Percentiles rank a stretch among this genome's conserved stretches.
These are phyloP conservation scores for Fusarium sp. DNA, from an alignment of 2,329 filamentous ascomycete species.

Conservation along the genomic window DNA sequence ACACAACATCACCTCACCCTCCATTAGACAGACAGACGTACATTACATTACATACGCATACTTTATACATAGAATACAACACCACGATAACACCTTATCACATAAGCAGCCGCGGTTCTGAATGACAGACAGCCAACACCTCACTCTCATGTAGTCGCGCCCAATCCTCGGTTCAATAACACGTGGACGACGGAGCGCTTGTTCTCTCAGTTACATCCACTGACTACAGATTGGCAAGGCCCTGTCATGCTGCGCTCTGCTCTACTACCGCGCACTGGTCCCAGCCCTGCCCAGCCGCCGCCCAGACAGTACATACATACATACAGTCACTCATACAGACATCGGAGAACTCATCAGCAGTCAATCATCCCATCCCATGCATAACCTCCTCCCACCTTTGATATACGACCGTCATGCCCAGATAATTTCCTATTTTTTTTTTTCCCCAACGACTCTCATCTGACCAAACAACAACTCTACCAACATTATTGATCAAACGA, in stretches of 20 bases:
- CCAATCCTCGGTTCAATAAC: slow-evolving; percentile 48
- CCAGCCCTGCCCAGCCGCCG: slow-evolving; percentile 37
- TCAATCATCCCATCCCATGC: slow-evolving; percentile 30
- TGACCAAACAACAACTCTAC: not conserved
- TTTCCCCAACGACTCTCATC: slow-evolving; percentile 12
- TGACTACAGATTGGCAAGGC: slow-evolving; percentile 1
- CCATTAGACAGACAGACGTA: slow-evolving; percentile 3
- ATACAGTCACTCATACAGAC: not conserved
- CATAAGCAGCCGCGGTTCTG: slow-evolving; percentile 34
- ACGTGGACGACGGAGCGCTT: slow-evolving; percentile 46
- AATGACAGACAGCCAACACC: slow-evolving; percentile 6
- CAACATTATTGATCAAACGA: not conserved
- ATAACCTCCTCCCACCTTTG: slow-evolving; percentile 32
- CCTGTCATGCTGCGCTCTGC: not conserved
- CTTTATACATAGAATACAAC: slow-evolving; percentile 20
- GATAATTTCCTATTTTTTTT: slow-evolving; percentile 18
- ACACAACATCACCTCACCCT: slow-evolving; percentile 15
- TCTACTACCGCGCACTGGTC: slow-evolving; percentile 9
- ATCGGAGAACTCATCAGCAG: slow-evolving; percentile 31
- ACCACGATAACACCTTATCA: slow-evolving; percentile 21
- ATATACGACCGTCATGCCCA: slow-evolving; percentile 43
- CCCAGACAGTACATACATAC: slow-evolving; percentile 7
- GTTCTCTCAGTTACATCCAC: slow-evolving; percentile 30
- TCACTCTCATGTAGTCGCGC: slow-evolving; percentile 42
- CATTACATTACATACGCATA: slow-evolving; percentile 8